These are phyloP conservation scores for Cadophora sp. DNA, from an alignment of 2,329 filamentous ascomycete genomes.

Conservation along the genomic window DNA sequence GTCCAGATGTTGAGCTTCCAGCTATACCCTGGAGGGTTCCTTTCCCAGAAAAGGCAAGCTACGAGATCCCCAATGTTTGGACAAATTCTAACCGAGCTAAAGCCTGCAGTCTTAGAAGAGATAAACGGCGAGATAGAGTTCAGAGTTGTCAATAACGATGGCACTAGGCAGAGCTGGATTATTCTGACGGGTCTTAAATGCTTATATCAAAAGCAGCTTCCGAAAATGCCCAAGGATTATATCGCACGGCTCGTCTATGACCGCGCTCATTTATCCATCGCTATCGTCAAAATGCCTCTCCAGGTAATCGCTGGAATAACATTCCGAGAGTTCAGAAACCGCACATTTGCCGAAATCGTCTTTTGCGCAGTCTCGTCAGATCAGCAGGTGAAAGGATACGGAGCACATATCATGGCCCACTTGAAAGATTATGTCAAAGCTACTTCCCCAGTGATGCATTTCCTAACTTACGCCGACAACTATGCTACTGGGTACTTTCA, in stretches of 20 bases:
- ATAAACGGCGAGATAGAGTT: conserved; percentile 95
- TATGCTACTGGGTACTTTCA: conserved; percentile 99
- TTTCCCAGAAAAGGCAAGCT: conserved; percentile 69
- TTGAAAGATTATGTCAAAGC: conserved; percentile 98
- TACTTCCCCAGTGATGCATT: conserved; percentile 96
- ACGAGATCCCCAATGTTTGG: conserved; percentile 16
- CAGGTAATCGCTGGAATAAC: conserved; percentile 98
- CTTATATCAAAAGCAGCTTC: conserved; percentile 97
- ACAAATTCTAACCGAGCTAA: conserved; percentile 49
- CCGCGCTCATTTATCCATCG: conserved; percentile 92
- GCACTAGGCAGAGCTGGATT: conserved; percentile 84
- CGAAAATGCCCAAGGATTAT: conserved; percentile 99
- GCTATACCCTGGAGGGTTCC: conserved; percentile 59
- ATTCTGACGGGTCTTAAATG: conserved; percentile 96
- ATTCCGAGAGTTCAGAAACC: conserved; percentile 90
- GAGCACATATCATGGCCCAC: conserved; percentile 97
- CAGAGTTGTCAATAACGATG: conserved; percentile 96
- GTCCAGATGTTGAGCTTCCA: background rate
- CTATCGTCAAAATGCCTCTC: conserved; percentile 94
- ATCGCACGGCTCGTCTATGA: conserved; percentile 98
- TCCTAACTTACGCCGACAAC: conserved; percentile 97
- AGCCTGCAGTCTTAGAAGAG: conserved; percentile 93
- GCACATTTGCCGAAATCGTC: conserved; percentile 96
- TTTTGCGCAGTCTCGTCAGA: conserved; percentile 98
- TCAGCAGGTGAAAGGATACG: conserved; percentile 98